Conservation (phyloP, 257 asterid species). For the Gardenia jasminoides region DNA sequence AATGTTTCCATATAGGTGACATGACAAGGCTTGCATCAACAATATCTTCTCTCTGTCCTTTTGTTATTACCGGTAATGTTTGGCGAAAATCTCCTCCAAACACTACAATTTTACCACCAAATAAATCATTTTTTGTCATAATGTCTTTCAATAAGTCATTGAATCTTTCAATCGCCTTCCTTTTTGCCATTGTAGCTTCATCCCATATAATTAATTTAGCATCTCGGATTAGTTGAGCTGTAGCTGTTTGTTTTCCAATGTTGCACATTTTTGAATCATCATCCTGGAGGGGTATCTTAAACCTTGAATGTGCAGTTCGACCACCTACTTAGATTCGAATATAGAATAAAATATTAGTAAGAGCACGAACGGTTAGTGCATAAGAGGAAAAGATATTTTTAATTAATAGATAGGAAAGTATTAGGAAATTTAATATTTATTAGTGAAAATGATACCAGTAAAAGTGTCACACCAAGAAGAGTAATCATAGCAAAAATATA, state of each 20-base stretch:
- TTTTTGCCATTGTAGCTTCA: slow-evolving; percentile 3
- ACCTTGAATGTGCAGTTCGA: neutral
- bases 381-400: too few species aligned
- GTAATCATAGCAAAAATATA: too few species aligned
- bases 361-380: too few species aligned
- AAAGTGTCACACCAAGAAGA: too few species aligned
- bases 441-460: too few species aligned
- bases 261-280: neutral
- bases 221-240: rapidly evolving
- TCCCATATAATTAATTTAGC: neutral
- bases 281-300: neutral
- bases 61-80: neutral
- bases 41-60: neutral
- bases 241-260: neutral
- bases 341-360: too few species aligned
- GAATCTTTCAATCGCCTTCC: neutral
- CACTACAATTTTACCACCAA: neutral
- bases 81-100: neutral
- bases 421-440: too few species aligned
- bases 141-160: neutral
- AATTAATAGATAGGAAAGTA: too few species aligned
- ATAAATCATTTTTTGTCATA: rapidly evolving
- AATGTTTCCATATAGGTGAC: rapidly evolving
- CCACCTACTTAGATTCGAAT: too few species aligned
- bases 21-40: neutral